Base-by-base conservation (phyloP, 805 yeast species). In the Maudiozyma bulderi region DNA sequence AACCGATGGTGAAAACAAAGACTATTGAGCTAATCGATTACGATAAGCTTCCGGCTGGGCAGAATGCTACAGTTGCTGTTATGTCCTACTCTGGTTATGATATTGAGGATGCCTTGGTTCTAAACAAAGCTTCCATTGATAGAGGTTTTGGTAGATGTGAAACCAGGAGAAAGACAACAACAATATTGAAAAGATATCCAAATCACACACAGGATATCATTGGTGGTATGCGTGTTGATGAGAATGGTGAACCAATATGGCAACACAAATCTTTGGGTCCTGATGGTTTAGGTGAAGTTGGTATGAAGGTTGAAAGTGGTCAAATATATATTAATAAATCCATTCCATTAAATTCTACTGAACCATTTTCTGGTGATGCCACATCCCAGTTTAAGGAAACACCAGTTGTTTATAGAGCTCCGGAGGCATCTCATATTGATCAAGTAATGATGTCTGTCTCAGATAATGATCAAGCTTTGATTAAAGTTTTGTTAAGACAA, bases 31-130 rank as follows among this genome's bases (percentile, higher is more conserved):
- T 93, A 53, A 91, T 93, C 54, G 86, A 91, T 53, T 93, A 93
- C 65, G 99, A 93, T 68, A 90, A 93, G 65, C 73, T 93, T 40
- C 99, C 99, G 3, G 99, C 99, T 5, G 99, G 99, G 7, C 99
- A 93, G 69, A 93, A 93, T 66, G 99, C 99, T 8, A 86, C 95
- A 0, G 99, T 93, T 50, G 99, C 99, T 1, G 99, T 93, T 38
- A 93, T 93, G 99, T 88, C 96, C 7, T 93, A 93, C 62, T 91
- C 98, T 0, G 99, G 99, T 54, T 93, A 93, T 65, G 99, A 93
- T 86, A 93, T 93, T 66, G 98, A 93, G 71, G 99, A 93, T 81
- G 99, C 99, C 6, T 75, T 93, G 63, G 97, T 93, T 20, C 71
- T 93, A 58, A 93, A 93, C 69, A 93, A 91, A 67, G 74, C 98